These are phyloP conservation scores for Colletotrichum melonis DNA, from an alignment of 2,329 filamentous ascomycete genomes.

Conservation along the genomic window DNA sequence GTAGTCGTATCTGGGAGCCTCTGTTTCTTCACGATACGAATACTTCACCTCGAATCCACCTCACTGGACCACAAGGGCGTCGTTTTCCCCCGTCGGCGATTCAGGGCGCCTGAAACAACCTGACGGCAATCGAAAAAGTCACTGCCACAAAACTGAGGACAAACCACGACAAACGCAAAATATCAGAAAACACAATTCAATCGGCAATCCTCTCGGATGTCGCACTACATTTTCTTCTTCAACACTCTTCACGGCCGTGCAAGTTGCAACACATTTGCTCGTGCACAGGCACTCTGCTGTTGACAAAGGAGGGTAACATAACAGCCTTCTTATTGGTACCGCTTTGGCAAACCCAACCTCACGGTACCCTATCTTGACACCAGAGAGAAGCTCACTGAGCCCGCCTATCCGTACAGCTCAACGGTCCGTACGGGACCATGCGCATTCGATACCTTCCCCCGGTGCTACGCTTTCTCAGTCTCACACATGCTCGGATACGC, in stretches of 20 bases:
- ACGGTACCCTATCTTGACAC: neutral
- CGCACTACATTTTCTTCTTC: neutral
- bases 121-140: conserved; percentile 18
- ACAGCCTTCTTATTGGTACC: neutral
- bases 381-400: conserved; percentile 1
- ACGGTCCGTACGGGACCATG: neutral
- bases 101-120: conserved; percentile 21
- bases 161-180: neutral
- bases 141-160: neutral
- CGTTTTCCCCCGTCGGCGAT: conserved; percentile 18
- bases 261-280: neutral
- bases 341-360: neutral
- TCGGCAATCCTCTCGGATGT: conserved; percentile 13
- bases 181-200: neutral
- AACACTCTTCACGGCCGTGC: neutral
- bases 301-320: neutral
- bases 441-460: neutral
- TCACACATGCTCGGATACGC: neutral
- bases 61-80: neutral
- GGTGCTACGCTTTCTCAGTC: neutral
- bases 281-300: neutral
- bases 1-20: neutral
- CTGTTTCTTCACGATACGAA: neutral
- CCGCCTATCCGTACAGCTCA: neutral
- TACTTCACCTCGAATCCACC: neutral